A percentile compares a stretch with the other conserved stretches of the same genome.
phyloP scores from a whole-genome alignment of 495 filamentous ascomycete species.

The Tuber calosporum region DNA sequence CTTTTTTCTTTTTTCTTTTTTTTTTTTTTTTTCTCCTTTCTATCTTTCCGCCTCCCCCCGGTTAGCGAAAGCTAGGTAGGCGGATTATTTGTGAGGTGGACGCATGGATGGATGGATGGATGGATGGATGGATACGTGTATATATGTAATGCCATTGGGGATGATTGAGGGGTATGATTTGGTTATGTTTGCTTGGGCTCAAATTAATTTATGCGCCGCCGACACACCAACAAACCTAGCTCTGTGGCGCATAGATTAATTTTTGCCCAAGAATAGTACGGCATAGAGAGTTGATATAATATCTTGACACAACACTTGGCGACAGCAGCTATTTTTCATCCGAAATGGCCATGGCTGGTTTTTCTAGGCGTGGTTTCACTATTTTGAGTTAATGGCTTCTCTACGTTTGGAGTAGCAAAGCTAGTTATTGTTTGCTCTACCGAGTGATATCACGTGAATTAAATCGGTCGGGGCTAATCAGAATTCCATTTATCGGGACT shows the following conservation, averaged over 20 bases:
- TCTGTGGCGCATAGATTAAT: no score
- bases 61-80: background rate
- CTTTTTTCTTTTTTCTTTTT: no score
- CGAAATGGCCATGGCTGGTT: background rate
- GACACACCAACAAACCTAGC: no score
- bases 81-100: background rate
- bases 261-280: background rate
- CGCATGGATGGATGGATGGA: background rate
- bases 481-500: background rate
- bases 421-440: background rate
- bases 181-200: background rate
- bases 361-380: background rate
- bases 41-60: no score
- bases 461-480: background rate
- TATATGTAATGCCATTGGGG: slow-evolving; percentile 1
- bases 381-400: background rate
- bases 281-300: background rate
- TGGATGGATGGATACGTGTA: background rate
- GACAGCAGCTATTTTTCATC: background rate
- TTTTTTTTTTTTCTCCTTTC: background rate
- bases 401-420: background rate
- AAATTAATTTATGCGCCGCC: no score
- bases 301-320: background rate
- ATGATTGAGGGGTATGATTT: background rate
- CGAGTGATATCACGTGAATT: slow-evolving; percentile 2